A percentile compares a stretch with the other conserved stretches of the same genome.
Conservation (phyloP, 345 rosid genomes). For the Eucalyptus cladocalyx region DNA sequence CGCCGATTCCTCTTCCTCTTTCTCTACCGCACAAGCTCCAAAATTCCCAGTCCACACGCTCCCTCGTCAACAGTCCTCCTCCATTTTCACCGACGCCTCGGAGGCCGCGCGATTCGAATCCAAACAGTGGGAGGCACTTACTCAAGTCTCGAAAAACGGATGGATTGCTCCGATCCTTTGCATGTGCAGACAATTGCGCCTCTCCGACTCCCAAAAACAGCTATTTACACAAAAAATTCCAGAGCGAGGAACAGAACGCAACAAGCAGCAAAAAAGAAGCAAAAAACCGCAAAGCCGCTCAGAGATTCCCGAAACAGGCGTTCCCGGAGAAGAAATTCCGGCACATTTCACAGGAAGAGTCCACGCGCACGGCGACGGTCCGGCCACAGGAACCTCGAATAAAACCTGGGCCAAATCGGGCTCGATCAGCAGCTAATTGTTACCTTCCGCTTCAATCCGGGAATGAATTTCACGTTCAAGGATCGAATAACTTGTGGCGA, state of each 20-base stretch:
- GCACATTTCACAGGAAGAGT: neutral
- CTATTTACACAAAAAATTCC: neutral
- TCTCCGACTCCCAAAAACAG: neutral
- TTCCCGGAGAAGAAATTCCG: neutral
- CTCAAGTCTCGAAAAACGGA: neutral
- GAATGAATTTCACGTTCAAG: neutral
- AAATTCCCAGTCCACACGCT: neutral
- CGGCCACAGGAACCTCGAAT: neutral
- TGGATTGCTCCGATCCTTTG: neutral
- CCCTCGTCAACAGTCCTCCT: neutral
- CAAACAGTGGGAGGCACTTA: neutral
- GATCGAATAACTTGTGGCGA: neutral
- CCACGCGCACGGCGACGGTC: neutral
- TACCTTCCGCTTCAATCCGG: neutral
- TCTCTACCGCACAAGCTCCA: neutral
- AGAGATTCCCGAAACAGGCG: neutral
- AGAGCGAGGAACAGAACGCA: neutral
- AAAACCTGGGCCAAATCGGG: neutral
- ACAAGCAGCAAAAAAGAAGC: neutral
- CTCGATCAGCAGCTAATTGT: neutral
- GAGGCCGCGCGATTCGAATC: neutral
- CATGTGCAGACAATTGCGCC: constrained; percentile 1
- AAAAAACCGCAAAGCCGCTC: neutral
- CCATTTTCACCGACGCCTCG: neutral
- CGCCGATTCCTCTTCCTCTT: neutral